A percentile compares a stretch with the other conserved stretches of the same genome.
These are phyloP conservation scores for Coleophoma cylindrospora DNA, from an alignment of 2,329 filamentous ascomycete species.

Conservation along the genomic window DNA sequence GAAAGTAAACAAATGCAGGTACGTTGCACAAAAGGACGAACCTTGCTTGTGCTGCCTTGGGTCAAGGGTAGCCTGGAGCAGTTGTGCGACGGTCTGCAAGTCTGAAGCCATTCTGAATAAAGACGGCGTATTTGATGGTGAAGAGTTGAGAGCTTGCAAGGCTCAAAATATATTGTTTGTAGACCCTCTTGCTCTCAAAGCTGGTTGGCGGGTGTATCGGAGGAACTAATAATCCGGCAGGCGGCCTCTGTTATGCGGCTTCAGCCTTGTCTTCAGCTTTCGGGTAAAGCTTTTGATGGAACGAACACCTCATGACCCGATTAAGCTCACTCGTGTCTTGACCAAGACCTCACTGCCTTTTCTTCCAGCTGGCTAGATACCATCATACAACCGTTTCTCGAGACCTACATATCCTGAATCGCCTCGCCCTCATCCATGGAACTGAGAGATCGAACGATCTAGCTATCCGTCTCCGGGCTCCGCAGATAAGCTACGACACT, in stretches of 20 bases:
- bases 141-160: slow-evolving; percentile 1
- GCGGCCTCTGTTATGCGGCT: too few species aligned
- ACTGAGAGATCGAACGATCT: slow-evolving; percentile 1
- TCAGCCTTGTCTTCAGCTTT: too few species aligned
- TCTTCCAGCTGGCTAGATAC: too few species aligned
- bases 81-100: slow-evolving; percentile 64
- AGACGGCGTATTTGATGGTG: background rate
- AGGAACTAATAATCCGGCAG: too few species aligned
- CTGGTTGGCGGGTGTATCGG: too few species aligned
- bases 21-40: slow-evolving; percentile 34
- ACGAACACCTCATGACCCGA: too few species aligned
- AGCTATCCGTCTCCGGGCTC: background rate
- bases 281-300: too few species aligned
- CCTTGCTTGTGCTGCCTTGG: slow-evolving; percentile 86
- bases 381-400: too few species aligned
- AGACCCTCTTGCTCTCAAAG: too few species aligned
- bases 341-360: too few species aligned
- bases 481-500: background rate
- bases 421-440: slow-evolving; percentile 3
- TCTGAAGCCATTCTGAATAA: slow-evolving; percentile 50
- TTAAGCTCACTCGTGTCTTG: slow-evolving; percentile 4
- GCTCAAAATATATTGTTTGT: background rate
- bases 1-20: slow-evolving; percentile 16
- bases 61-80: slow-evolving; percentile 88
- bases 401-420: background rate